Evolutionary conservation across 495 filamentous ascomycete species (phyloP), one percentile per base, ranked within the genome.

Genomic region (Hypoxylon intermedium): DNA sequence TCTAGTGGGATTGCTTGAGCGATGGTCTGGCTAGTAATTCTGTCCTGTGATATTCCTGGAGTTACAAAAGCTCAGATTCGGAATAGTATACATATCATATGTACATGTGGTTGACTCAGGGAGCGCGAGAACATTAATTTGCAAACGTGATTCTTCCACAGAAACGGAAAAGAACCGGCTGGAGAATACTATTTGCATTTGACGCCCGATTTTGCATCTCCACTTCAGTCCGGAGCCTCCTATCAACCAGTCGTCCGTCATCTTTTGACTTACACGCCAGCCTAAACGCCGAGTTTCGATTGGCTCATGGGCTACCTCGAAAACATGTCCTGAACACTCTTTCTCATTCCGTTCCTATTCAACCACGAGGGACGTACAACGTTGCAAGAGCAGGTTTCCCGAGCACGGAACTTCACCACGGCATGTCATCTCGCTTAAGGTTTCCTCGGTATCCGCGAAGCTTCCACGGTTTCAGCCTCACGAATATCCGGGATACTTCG

Each of bases 181-280:
- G 24, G 24, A 7, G 24, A 26, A 26, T 26, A 26, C 24, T 26
- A 37, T 45, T 51, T n/a, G 15, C 40, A 34, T 38, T 46, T 59
- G 23, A 51, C 47, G 47, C 55, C 46, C 31, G n/a, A 26, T n/a
- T 30, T 42, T 5, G 33, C 37, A 13, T 50, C 54, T 26, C 36
- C 54, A 49, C 54, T 34, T 37, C 26, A n/a, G 43, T 58, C 18
- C 34, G 43, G 54, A 58, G 54, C 54, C 54, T 58, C 54, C 15
- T 44, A 44, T 19, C 48, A 48, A 38, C 40, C 49, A 59, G 38
- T 53, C 48, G 19, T 30, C 36, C 48, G 19, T 30, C 36, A 21
- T 51, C 33, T 51, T 40, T 28, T 41, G 38, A 59, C 18, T 11
- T 52, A 28, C 48, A 47, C 31, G 48, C 40, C 41, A 47, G 46